Conservation (phyloP, 192 early-diverging fungal genomes). For the Coemansia sp. region DNA sequence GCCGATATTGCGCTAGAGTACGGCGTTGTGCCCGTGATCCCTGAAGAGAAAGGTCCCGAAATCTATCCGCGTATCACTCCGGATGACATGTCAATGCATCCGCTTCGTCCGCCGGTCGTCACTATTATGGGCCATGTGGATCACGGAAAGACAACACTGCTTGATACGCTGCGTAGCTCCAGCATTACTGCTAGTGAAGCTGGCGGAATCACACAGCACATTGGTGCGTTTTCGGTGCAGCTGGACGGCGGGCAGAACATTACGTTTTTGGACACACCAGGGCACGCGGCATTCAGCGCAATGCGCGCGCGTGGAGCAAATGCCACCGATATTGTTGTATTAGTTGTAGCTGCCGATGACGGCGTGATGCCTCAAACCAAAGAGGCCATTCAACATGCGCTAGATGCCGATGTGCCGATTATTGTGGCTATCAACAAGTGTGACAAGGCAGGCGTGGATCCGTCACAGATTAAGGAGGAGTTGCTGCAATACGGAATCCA, state of each 20-base stretch:
- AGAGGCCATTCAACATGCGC: constrained; percentile 91
- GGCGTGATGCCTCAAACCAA: constrained; percentile 98
- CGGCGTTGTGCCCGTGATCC: constrained; percentile 80
- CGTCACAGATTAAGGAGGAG: constrained; percentile 61
- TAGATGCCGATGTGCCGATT: constrained; percentile 80
- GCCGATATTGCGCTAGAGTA: constrained; percentile 85
- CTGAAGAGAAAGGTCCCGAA: constrained; percentile 46
- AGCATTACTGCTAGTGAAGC: constrained; percentile 90
- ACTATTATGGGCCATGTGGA: constrained; percentile 99
- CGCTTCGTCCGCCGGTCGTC: constrained; percentile 83
- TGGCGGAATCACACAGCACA: constrained; percentile 98
- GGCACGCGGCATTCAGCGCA: constrained; percentile 91
- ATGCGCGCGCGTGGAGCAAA: constrained; percentile 94
- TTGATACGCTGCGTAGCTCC: constrained; percentile 89
- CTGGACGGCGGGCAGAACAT: constrained; percentile 56
- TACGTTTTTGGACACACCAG: constrained; percentile 96
- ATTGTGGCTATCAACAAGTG: constrained; percentile 98
- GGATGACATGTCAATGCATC: constrained; percentile 71
- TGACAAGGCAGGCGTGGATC: constrained; percentile 82
- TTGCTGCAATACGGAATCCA: constrained; percentile 78
- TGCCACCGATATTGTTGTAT: constrained; percentile 91
- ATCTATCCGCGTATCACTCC: constrained; percentile 59
- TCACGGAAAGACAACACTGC: constrained; percentile 92
- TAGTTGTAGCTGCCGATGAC: constrained; percentile 97
- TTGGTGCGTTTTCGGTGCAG: constrained; percentile 86